phyloP scores from a whole-genome alignment of 108 stramenopile genomes.

The Cyclostephanos invisitatus region DNA sequence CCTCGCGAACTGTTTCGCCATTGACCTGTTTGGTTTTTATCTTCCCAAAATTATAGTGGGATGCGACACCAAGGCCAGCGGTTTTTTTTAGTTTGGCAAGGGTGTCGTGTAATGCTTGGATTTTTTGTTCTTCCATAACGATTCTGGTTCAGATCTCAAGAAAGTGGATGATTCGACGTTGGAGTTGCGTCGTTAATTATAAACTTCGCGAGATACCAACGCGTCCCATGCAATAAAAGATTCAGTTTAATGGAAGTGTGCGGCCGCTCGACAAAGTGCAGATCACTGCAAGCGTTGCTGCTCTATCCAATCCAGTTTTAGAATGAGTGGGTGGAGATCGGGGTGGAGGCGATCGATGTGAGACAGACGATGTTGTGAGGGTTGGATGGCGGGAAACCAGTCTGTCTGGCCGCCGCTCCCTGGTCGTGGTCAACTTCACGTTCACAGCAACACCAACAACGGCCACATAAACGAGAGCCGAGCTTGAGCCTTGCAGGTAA shows the following conservation, averaged over 20 bases:
- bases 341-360: no score
- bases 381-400: no score
- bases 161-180: neutral
- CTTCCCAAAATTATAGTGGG: constrained; percentile 58
- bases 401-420: no score
- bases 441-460: no score
- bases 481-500: no score
- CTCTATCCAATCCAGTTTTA: no score
- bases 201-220: no score
- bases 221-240: neutral
- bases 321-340: no score
- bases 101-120: constrained; percentile 78
- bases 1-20: constrained; percentile 43
- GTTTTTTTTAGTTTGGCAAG: constrained; percentile 68
- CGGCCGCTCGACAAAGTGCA: neutral
- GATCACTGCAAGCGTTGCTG: neutral
- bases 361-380: no score
- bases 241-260: neutral
- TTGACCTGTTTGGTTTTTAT: constrained; percentile 29
- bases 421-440: no score
- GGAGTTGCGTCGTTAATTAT: no score
- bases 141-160: constrained; percentile 5
- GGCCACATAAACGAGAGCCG: neutral
- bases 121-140: constrained; percentile 82
- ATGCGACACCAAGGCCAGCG: constrained; percentile 61